A percentile compares a stretch with the other conserved stretches of the same genome.
Conservation (phyloP, 2,329 filamentous ascomycete species). For the Aaosphaeria pasadenensis region DNA sequence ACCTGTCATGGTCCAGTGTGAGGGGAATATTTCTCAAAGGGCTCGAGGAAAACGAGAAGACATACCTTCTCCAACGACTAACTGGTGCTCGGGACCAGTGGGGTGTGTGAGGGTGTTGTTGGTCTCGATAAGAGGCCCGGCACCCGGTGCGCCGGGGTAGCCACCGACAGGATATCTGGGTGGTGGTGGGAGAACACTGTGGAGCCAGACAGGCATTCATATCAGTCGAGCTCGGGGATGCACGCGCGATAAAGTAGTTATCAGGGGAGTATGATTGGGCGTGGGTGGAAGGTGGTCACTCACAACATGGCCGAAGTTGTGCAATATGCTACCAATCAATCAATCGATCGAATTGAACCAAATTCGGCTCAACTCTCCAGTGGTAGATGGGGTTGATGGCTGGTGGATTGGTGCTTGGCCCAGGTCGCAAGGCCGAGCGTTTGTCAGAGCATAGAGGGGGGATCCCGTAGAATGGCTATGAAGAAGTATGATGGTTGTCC, state of each 20-base stretch:
- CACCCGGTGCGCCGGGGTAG: slow-evolving; percentile 69
- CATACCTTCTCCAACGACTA: slow-evolving; percentile 88
- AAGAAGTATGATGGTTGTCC: too few species aligned
- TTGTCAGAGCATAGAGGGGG: slow-evolving; percentile 3
- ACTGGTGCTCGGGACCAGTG: slow-evolving; percentile 78
- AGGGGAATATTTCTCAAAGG: slow-evolving; percentile 8
- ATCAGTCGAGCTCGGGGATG: slow-evolving; percentile 22
- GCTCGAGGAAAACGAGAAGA: slow-evolving; percentile 1
- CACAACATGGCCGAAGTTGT: slow-evolving; percentile 33
- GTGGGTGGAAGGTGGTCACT: slow-evolving; percentile 18
- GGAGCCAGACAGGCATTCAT: slow-evolving; percentile 1
- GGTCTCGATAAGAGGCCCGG: slow-evolving; percentile 83
- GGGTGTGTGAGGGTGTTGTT: slow-evolving; percentile 85
- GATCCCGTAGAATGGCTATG: too few species aligned
- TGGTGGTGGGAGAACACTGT: slow-evolving; percentile 71
- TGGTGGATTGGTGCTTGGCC: not conserved
- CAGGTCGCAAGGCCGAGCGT: slow-evolving; percentile 12
- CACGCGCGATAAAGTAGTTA: slow-evolving; percentile 12
- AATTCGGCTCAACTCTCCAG: slow-evolving; percentile 12
- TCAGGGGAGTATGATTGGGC: slow-evolving; percentile 21
- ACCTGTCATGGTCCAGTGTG: slow-evolving; percentile 51
- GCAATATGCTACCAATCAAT: slow-evolving; percentile 18
- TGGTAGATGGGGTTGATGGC: slow-evolving; percentile 1
- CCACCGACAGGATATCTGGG: slow-evolving; percentile 77
- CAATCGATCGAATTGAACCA: not conserved